Evolutionary conservation across 306 rosid species (phyloP).

Genomic region (Pueraria montana): DNA sequence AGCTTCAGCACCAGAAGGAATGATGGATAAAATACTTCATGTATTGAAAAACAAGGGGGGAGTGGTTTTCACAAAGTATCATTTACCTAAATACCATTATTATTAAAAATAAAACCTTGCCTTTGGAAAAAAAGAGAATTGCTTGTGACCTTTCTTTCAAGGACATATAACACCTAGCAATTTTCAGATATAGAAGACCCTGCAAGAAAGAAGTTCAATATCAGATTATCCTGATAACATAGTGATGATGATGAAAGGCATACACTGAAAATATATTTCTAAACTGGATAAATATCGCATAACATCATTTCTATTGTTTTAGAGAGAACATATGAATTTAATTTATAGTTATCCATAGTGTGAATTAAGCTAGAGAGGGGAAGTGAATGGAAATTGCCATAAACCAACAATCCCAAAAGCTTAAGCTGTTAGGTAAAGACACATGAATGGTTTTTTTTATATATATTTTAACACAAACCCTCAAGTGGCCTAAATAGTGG

Average conservation of each 20-base stretch:
- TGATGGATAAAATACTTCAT: slow-evolving; percentile 10
- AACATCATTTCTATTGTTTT: no score
- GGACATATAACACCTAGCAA: slow-evolving; percentile 74
- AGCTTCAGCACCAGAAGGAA: slow-evolving; percentile 22
- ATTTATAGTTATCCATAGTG: no score
- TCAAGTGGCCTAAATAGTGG: no score
- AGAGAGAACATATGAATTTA: no score
- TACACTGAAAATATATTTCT: background rate
- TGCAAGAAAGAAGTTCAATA: slow-evolving; percentile 54
- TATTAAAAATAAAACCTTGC: slow-evolving; percentile 50
- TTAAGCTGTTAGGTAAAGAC: no score
- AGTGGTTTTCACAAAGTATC: background rate
- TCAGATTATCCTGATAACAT: slow-evolving; percentile 19
- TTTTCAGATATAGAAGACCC: slow-evolving; percentile 70
- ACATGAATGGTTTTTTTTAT: no score
- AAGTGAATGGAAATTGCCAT: no score
- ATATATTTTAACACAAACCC: no score
- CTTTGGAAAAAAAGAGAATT: slow-evolving; percentile 72
- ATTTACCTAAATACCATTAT: slow-evolving; percentile 14
- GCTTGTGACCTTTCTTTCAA: slow-evolving; percentile 71
- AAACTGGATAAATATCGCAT: background rate
- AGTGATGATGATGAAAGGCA: slow-evolving; percentile 4
- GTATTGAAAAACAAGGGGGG: slow-evolving; percentile 18
- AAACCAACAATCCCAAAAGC: no score
- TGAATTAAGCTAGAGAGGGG: no score